These are phyloP conservation scores for Alternaria sp. DNA, from an alignment of 2,329 filamentous ascomycete species.

Conservation along the genomic window DNA sequence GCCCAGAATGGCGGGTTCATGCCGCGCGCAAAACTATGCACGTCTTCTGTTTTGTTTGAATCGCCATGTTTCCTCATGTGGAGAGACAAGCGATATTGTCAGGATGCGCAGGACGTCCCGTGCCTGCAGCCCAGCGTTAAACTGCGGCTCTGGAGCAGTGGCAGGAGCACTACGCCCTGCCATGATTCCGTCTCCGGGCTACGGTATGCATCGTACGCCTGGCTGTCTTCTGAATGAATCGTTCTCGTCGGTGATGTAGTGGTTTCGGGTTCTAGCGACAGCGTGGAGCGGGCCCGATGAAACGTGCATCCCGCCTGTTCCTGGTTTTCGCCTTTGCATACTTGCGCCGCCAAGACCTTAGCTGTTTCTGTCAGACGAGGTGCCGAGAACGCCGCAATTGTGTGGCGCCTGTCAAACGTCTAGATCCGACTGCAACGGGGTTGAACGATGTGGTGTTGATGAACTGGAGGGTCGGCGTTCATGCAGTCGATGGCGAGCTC, in stretches of 20 bases:
- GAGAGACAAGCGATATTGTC: constrained; percentile 36
- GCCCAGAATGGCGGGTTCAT: constrained; percentile 22
- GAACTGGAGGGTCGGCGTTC: constrained; percentile 1
- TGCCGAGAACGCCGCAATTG: constrained; percentile 18
- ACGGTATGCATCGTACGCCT: constrained; percentile 16
- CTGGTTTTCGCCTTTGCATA: constrained; percentile 19
- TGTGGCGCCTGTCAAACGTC: constrained; percentile 25
- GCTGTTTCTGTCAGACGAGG: constrained; percentile 31
- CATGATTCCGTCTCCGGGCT: constrained; percentile 12
- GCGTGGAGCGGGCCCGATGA: constrained; percentile 25
- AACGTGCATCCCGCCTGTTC: constrained; percentile 29
- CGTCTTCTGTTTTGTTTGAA: constrained; percentile 14
- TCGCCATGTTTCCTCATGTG: constrained; percentile 23
- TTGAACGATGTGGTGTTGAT: constrained; percentile 10
- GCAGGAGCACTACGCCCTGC: constrained; percentile 15
- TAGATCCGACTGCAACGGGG: constrained; percentile 10
- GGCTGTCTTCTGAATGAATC: constrained; percentile 5
- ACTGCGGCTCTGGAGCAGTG: constrained; percentile 9
- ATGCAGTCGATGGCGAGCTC: constrained; percentile 1
- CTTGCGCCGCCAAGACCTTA: constrained; percentile 31
- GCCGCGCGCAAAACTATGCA: constrained; percentile 25
- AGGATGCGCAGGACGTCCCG: constrained; percentile 25
- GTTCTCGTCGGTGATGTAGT: constrained; percentile 11
- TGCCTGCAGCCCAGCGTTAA: constrained; percentile 27
- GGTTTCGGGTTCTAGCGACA: constrained; percentile 13